Conservation (phyloP, 2,329 filamentous ascomycete genomes). For the Trichoderma brevicompactum region DNA sequence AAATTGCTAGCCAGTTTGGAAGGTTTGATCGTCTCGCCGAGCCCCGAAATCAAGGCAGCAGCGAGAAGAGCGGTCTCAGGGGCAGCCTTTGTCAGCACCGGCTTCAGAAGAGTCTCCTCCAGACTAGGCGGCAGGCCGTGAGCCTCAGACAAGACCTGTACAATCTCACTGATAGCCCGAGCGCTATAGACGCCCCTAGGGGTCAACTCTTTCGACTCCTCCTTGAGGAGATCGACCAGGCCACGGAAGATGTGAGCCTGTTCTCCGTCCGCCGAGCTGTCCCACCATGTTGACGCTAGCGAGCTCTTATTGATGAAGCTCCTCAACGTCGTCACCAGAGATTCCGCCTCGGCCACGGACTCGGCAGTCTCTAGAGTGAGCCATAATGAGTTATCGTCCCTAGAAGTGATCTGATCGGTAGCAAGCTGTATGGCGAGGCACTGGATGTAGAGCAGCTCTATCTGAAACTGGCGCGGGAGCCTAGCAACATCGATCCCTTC, state of each 20-base stretch:
- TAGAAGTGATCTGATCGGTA: conserved; percentile 57
- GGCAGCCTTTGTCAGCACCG: conserved; percentile 53
- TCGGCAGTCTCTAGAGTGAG: conserved; percentile 44
- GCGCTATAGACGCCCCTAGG: conserved; percentile 57
- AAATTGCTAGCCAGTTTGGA: conserved; percentile 58
- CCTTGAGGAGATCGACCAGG: conserved; percentile 51
- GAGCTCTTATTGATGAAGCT: conserved; percentile 44
- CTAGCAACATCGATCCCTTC: conserved; percentile 45
- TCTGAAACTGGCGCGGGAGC: conserved; percentile 48
- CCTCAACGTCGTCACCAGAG: conserved; percentile 49
- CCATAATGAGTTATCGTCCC: conserved; percentile 54
- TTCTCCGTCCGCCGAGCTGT: conserved; percentile 39
- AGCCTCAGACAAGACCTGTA: conserved; percentile 52
- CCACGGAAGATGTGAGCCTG: conserved; percentile 46
- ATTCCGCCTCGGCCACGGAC: conserved; percentile 47
- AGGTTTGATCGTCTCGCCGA: conserved; percentile 54
- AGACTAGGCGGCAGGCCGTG: conserved; percentile 51
- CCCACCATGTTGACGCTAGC: conserved; percentile 46
- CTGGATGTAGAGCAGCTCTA: conserved; percentile 58
- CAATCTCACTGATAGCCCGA: conserved; percentile 54
- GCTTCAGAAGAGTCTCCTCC: conserved; percentile 53
- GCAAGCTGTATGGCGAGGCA: conserved; percentile 56
- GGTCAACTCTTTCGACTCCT: conserved; percentile 48
- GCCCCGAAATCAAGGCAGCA: conserved; percentile 55
- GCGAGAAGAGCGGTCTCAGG: conserved; percentile 54